Conservation (phyloP, 495 filamentous ascomycete genomes). For the Pseudotulostoma volvatum region DNA sequence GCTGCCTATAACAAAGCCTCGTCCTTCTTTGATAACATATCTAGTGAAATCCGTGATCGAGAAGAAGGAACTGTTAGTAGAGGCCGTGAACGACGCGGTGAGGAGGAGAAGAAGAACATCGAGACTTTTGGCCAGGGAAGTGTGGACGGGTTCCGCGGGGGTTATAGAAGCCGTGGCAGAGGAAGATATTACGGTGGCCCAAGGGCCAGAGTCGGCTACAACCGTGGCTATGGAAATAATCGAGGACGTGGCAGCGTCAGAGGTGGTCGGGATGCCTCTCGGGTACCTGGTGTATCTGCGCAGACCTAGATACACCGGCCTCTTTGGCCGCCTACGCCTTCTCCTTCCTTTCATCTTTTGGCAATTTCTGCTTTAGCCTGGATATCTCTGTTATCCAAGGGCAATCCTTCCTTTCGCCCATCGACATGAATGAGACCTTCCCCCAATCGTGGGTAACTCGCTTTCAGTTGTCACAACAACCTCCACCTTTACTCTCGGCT, state of each 20-base stretch:
- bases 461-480: no score
- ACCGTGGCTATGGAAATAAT: conserved; percentile 28
- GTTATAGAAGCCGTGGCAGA: conserved; percentile 50
- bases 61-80: conserved; percentile 50
- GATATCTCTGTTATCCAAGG: no score
- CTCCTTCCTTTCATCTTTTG: neutral
- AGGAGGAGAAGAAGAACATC: conserved; percentile 89
- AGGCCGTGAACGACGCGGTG: conserved; percentile 80
- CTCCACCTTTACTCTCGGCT: no score
- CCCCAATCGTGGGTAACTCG: no score
- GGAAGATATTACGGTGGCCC: conserved; percentile 39
- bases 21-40: conserved; percentile 97
- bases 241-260: conserved; percentile 24
- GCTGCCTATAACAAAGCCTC: conserved; percentile 60
- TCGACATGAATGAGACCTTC: no score
- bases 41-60: conserved; percentile 80
- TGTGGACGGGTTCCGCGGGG: conserved; percentile 74
- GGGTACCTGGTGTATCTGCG: conserved; percentile 28
- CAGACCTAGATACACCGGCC: conserved; percentile 16
- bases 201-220: conserved; percentile 37
- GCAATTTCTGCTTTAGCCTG: no score
- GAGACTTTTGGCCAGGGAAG: conserved; percentile 98
- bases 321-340: neutral
- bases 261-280: conserved; percentile 23
- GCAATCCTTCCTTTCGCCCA: no score